Evolutionary conservation across 805 yeast species (phyloP).

Genomic region (Wickerhamiella slavikovae): DNA sequence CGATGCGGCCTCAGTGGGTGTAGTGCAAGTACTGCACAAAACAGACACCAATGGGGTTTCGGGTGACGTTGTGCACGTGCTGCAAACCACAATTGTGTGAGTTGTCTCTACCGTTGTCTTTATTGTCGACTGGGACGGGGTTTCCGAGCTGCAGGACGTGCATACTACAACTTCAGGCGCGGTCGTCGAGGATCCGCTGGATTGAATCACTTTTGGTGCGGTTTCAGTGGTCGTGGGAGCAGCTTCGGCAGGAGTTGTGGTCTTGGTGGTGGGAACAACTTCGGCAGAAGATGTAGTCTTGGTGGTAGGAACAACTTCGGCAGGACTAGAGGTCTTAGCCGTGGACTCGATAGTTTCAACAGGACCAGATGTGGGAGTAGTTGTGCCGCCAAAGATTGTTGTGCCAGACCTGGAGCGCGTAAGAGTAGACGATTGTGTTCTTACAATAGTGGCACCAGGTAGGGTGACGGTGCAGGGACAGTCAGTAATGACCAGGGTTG

Average conservation of each 20-base stretch:
- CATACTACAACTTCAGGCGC: no score
- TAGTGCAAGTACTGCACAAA: no score
- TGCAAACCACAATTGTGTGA: no score
- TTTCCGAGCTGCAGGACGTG: no score
- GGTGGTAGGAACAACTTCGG: not conserved
- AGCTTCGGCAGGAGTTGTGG: not conserved
- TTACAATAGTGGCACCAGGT: no score
- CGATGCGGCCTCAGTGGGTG: no score
- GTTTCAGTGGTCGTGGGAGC: not conserved
- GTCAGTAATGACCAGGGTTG: not conserved
- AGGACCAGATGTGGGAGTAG: not conserved
- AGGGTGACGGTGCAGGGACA: not conserved
- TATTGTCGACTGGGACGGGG: no score
- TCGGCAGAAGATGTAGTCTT: not conserved
- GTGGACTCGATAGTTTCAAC: not conserved
- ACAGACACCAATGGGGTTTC: no score
- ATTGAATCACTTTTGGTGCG: no score
- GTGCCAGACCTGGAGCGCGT: not conserved
- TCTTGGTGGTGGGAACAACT: not conserved
- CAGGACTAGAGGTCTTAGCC: not conserved
- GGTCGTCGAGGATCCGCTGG: no score
- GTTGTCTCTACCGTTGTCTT: no score
- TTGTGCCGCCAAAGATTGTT: not conserved
- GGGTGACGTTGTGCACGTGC: no score
- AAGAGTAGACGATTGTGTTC: not conserved